Conservation (phyloP, 192 early-diverging fungal genomes). For the Podila verticillata region DNA sequence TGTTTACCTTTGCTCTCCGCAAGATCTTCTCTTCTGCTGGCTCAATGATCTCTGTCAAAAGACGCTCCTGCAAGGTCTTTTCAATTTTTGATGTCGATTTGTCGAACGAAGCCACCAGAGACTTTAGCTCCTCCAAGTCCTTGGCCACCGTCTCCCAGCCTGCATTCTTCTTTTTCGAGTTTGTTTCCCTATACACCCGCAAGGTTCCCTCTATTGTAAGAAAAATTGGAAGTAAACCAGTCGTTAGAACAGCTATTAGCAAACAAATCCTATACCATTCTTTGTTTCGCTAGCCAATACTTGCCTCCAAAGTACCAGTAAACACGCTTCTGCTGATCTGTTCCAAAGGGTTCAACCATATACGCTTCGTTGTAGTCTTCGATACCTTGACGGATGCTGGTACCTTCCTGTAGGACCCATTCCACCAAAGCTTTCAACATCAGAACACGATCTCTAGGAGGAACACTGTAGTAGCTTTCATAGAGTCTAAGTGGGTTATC, state of each 20-base stretch:
- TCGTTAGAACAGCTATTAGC: too few species aligned
- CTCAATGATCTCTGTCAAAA: slow-evolving; percentile 28
- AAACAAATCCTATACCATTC: too few species aligned
- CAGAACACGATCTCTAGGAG: slow-evolving; percentile 23
- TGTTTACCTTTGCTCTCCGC: slow-evolving; percentile 19
- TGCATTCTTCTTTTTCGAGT: slow-evolving; percentile 33
- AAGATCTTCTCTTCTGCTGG: slow-evolving; percentile 29
- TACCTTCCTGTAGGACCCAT: slow-evolving; percentile 45
- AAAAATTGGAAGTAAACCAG: background rate
- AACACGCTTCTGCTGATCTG: slow-evolving; percentile 21
- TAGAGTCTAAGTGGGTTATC: slow-evolving; percentile 31
- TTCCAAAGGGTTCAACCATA: slow-evolving; percentile 23
- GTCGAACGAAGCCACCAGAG: slow-evolving; percentile 15
- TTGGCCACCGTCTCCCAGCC: slow-evolving; percentile 40
- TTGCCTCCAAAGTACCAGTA: slow-evolving; percentile 53
- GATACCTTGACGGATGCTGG: slow-evolving; percentile 20
- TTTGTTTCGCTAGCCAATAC: background rate
- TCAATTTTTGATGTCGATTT: slow-evolving; percentile 17
- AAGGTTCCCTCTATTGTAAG: slow-evolving; percentile 24
- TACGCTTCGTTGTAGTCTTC: slow-evolving; percentile 24
- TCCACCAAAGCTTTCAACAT: slow-evolving; percentile 33
- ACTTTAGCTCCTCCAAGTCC: slow-evolving; percentile 24
- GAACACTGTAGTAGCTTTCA: slow-evolving; percentile 24
- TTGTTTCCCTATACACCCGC: slow-evolving; percentile 33
- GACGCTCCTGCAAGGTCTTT: slow-evolving; percentile 19